Base-by-base conservation (phyloP, 768 basidiomycete genomes). In the Russula earlei region DNA sequence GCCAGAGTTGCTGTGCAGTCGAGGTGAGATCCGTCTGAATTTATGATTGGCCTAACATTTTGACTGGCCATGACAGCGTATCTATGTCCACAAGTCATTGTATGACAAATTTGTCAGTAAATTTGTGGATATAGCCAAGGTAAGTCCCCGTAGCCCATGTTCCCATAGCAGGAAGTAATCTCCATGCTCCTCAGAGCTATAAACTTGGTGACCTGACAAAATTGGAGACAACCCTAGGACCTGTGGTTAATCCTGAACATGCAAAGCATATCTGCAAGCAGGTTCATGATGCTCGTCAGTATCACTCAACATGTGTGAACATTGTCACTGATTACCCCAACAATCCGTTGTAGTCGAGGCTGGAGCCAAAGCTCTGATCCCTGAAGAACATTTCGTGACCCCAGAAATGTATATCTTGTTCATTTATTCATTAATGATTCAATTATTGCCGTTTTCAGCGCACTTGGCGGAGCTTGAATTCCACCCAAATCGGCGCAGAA, bases 1-100 rank as follows among this genome's bases (percentile, higher is more conserved):
- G 96, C 1, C 96, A 99, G 71, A 94, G 91, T 61, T 98, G 95
- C 69, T 97, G 95, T 66, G 83, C 87, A 0, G 75, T 98, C 57
- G 96, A 99, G 75, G 88, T 87, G 17, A 17, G 5, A 12, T 8
- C 24, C 12, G 12, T 29, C 25, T 31, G 42, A 17, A 34, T 22
- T 49, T 3, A 24, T 47, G n/a, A 42, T 31, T 52, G 14, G 19
- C n/a, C 5, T 24, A 5, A 9, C 3, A 40, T 37, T 20, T 42
- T 49, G 29, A 54, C 27, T 9, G 22, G 20, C 9, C 11, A 37
- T 10, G 19, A 9, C 63, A 91, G 86, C 80, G 95, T 17, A 91
- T 99, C 40, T 98, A 98, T 68, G 95, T 97, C 25, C 91, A 97
- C 67, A 84, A 90, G 64, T 74, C 78, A 0, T 65, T 94, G 3